Percentiles rank a stretch among this genome's conserved stretches.
These are phyloP conservation scores for Voacanga thouarsii DNA, from an alignment of 257 asterid species.

Conservation along the genomic window DNA sequence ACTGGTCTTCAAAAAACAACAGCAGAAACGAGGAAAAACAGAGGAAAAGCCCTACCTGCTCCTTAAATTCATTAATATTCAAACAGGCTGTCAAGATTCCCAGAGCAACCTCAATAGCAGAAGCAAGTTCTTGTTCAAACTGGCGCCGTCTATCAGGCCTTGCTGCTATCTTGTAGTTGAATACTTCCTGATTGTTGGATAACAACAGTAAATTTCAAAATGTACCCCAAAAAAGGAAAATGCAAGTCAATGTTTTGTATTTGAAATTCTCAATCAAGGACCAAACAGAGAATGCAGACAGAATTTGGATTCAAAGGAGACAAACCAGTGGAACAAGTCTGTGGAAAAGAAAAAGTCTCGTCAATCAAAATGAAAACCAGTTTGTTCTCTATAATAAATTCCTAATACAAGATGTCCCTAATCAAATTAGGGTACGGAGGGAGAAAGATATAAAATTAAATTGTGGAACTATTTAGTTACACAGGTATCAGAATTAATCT, in stretches of 20 bases:
- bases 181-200: constrained; percentile 63
- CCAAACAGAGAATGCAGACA: neutral
- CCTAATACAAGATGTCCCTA: neutral
- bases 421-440: neutral
- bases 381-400: neutral
- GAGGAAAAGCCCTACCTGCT: constrained; percentile 60
- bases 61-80: constrained; percentile 66
- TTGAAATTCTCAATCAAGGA: neutral
- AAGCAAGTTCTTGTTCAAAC: constrained; percentile 84
- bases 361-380: neutral
- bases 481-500: neutral
- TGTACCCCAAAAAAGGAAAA: neutral
- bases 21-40: constrained; percentile 2
- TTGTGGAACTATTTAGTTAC: neutral
- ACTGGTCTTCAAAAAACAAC: constrained; percentile 3
- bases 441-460: neutral
- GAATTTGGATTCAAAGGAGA: constrained; percentile 4
- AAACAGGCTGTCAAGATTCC: constrained; percentile 84
- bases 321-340: neutral
- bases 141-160: constrained; percentile 98
- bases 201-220: constrained; percentile 8
- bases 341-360: neutral
- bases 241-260: neutral
- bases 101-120: constrained; percentile 73
- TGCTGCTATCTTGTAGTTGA: constrained; percentile 92